Conservation (phyloP, 805 yeast genomes). For the Torulaspora microellipsoides region DNA sequence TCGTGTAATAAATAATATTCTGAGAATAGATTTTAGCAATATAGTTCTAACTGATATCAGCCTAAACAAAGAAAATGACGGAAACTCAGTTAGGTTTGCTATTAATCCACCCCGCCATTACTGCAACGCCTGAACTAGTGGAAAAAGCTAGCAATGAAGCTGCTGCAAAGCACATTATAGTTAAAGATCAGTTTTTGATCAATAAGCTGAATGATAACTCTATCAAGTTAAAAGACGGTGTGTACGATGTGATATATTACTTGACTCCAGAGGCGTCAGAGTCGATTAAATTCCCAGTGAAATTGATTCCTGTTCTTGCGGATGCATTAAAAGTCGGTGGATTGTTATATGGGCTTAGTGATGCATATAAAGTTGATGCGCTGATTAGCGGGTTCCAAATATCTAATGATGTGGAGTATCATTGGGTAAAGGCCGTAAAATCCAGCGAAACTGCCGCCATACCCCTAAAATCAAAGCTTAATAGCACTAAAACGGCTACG, state of each 20-base stretch:
- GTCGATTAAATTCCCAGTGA: slow-evolving; percentile 43
- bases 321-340: slow-evolving; percentile 44
- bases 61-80: slow-evolving; percentile 5
- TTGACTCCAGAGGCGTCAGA: slow-evolving; percentile 50
- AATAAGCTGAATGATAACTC: slow-evolving; percentile 52
- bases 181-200: slow-evolving; percentile 48
- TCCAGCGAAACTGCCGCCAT: slow-evolving; percentile 34
- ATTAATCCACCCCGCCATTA: slow-evolving; percentile 63
- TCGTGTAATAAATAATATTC: too few species aligned
- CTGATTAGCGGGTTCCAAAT: slow-evolving; percentile 58
- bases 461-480: slow-evolving; percentile 25
- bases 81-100: slow-evolving; percentile 34
- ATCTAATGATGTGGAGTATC: slow-evolving; percentile 33
- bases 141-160: slow-evolving; percentile 34
- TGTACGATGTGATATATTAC: slow-evolving; percentile 46
- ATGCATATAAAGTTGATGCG: slow-evolving; percentile 46
- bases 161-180: slow-evolving; percentile 26
- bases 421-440: slow-evolving; percentile 54
- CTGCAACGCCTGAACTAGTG: slow-evolving; percentile 49
- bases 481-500: slow-evolving; percentile 13
- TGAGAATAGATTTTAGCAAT: too few species aligned
- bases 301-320: slow-evolving; percentile 39
- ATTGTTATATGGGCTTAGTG: slow-evolving; percentile 47
- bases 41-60: too few species aligned
- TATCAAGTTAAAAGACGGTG: slow-evolving; percentile 36